Percentiles rank a stretch among this genome's conserved stretches.
These are phyloP conservation scores for Rhizopus stolonifer DNA, from an alignment of 371 early-diverging fungal genomes.

Conservation along the genomic window DNA sequence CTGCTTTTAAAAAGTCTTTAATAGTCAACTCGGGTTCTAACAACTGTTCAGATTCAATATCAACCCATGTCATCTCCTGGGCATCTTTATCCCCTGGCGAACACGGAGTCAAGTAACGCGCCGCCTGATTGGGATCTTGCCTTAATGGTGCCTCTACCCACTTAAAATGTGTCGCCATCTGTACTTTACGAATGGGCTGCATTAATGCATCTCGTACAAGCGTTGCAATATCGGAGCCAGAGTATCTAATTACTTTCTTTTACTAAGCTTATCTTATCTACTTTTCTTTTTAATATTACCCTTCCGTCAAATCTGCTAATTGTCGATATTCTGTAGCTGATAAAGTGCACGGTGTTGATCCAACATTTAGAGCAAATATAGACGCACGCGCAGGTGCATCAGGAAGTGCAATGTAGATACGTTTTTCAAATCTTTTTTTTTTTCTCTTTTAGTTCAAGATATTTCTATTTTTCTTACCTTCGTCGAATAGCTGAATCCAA, in stretches of 20 bases:
- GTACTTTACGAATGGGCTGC: constrained; percentile 96
- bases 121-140: constrained; percentile 52
- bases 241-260: constrained; percentile 70
- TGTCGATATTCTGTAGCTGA: constrained; percentile 66
- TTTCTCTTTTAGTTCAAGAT: not conserved
- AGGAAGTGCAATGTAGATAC: constrained; percentile 96
- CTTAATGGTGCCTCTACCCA: constrained; percentile 72
- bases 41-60: constrained; percentile 82
- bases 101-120: constrained; percentile 83
- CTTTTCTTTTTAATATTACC: too few species aligned
- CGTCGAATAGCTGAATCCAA: constrained; percentile 92
- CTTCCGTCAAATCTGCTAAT: constrained; percentile 83
- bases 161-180: constrained; percentile 94
- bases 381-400: constrained; percentile 83
- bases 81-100: constrained; percentile 94
- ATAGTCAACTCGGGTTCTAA: constrained; percentile 88
- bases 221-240: constrained; percentile 93
- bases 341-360: constrained; percentile 83
- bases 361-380: constrained; percentile 91
- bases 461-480: too few species aligned
- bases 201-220: constrained; percentile 95
- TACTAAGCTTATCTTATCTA: too few species aligned
- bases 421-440: constrained; percentile 87
- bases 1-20: constrained; percentile 84
- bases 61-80: constrained; percentile 87